A percentile compares a stretch with the other conserved stretches of the same genome.
Evolutionary conservation across 2,329 filamentous ascomycete genomes (phyloP).

Genomic region (Colletotrichum godetiae): DNA sequence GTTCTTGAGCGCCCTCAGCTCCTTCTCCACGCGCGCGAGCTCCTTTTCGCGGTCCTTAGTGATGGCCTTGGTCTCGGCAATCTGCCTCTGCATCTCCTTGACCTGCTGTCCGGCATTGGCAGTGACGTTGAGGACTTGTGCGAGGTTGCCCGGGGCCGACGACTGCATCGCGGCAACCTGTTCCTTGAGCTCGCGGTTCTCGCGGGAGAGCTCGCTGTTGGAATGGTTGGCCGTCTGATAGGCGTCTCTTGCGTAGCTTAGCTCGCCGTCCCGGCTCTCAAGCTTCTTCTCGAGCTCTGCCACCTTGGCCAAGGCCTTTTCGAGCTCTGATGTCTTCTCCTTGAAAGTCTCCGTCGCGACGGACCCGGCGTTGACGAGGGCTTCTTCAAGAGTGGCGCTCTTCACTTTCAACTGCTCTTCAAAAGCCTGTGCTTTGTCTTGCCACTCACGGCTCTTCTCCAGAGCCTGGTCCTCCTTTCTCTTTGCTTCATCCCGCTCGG

Average conservation of each 20-base stretch:
- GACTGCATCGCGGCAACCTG: slow-evolving; percentile 53
- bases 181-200: slow-evolving; percentile 58
- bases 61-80: slow-evolving; percentile 53
- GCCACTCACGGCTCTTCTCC: slow-evolving; percentile 48
- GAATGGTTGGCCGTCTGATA: slow-evolving; percentile 69
- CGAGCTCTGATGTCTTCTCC: slow-evolving; percentile 54
- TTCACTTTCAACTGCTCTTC: slow-evolving; percentile 50
- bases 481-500: slow-evolving; percentile 55
- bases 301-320: slow-evolving; percentile 51
- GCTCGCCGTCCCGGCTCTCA: slow-evolving; percentile 53
- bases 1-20: slow-evolving; percentile 59
- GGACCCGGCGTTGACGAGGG: slow-evolving; percentile 41
- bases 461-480: slow-evolving; percentile 50
- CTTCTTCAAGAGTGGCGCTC: slow-evolving; percentile 47
- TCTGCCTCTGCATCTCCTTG: slow-evolving; percentile 49
- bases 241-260: slow-evolving; percentile 66
- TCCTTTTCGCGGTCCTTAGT: slow-evolving; percentile 64
- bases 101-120: slow-evolving; percentile 49
- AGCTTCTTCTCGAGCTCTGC: slow-evolving; percentile 53
- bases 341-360: slow-evolving; percentile 41
- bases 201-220: slow-evolving; percentile 55
- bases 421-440: slow-evolving; percentile 51
- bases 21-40: slow-evolving; percentile 59
- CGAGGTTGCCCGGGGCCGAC: slow-evolving; percentile 57
- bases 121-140: slow-evolving; percentile 60